A percentile compares a stretch with the other conserved stretches of the same genome.
phyloP scores from a whole-genome alignment of 2,329 filamentous ascomycete genomes.

The Cadophora luteo-olivacea region DNA sequence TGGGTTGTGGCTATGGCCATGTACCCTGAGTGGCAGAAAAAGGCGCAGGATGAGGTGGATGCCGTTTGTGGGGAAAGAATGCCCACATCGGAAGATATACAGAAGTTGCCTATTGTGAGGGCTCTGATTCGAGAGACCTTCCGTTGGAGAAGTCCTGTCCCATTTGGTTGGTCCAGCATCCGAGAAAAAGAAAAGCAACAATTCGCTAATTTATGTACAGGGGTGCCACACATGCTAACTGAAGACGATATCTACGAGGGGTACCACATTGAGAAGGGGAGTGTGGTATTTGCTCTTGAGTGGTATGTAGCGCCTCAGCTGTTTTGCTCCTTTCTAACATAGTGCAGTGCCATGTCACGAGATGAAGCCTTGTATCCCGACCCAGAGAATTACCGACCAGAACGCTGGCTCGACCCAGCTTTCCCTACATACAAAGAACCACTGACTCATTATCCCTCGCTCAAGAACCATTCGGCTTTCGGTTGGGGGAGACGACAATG shows the following conservation, averaged over 20 bases:
- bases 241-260: constrained; percentile 60
- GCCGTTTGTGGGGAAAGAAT: constrained; percentile 54
- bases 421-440: constrained; percentile 51
- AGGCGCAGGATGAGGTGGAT: constrained; percentile 52
- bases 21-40: constrained; percentile 30
- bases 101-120: constrained; percentile 51
- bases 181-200: not conserved
- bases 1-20: constrained; percentile 36
- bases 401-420: constrained; percentile 48
- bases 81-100: constrained; percentile 53
- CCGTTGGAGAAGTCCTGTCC: constrained; percentile 49
- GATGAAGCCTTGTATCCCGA: constrained; percentile 49
- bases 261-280: constrained; percentile 26
- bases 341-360: constrained; percentile 31
- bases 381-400: constrained; percentile 52
- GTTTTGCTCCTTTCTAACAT: not conserved
- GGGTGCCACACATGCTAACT: constrained; percentile 59
- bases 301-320: constrained; percentile 17
- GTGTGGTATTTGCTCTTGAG: constrained; percentile 45
- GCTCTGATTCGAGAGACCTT: constrained; percentile 53
- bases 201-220: constrained; percentile 55
- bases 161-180: constrained; percentile 18
- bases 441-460: constrained; percentile 59
- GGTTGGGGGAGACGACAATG: constrained; percentile 60
- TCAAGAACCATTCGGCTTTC: constrained; percentile 59